Conservation (phyloP, 805 yeast species). For the Myxozyma kluyveri region DNA sequence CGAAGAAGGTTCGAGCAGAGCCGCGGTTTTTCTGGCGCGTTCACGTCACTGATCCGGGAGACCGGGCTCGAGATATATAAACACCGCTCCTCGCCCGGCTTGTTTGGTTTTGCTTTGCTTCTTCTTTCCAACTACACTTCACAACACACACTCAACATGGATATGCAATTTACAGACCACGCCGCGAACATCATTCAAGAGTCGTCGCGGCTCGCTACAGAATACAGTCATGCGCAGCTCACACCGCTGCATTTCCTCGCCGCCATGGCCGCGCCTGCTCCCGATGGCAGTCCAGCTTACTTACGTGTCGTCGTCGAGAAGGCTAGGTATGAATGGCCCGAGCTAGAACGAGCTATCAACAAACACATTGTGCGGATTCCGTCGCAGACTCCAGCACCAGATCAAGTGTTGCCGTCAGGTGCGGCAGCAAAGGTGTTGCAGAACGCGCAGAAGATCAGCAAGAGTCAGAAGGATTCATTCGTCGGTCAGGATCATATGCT, state of each 20-base stretch:
- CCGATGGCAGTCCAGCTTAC: constrained; percentile 56
- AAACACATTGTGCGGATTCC: constrained; percentile 75
- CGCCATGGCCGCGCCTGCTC: constrained; percentile 74
- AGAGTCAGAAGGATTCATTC: constrained; percentile 84
- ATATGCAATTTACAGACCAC: constrained; percentile 80
- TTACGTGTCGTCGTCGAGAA: constrained; percentile 78
- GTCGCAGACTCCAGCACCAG: constrained; percentile 84
- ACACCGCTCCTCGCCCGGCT: too few species aligned
- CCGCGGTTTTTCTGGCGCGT: too few species aligned
- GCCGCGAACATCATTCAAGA: constrained; percentile 77
- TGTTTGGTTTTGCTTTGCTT: too few species aligned
- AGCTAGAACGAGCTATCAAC: constrained; percentile 76
- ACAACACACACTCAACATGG: constrained; percentile 11
- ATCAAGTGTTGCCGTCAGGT: constrained; percentile 70
- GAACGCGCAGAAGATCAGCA: constrained; percentile 72
- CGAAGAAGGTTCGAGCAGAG: too few species aligned
- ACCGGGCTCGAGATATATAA: too few species aligned
- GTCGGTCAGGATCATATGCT: constrained; percentile 93
- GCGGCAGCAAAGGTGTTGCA: constrained; percentile 73
- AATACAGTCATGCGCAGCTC: constrained; percentile 77
- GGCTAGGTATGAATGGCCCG: constrained; percentile 83
- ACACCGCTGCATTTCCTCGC: constrained; percentile 88
- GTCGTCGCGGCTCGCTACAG: constrained; percentile 79
- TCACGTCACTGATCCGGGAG: too few species aligned
- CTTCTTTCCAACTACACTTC: too few species aligned